Conservation (phyloP, 75 land plant genomes). For the Cunninghamia lanceolata region DNA sequence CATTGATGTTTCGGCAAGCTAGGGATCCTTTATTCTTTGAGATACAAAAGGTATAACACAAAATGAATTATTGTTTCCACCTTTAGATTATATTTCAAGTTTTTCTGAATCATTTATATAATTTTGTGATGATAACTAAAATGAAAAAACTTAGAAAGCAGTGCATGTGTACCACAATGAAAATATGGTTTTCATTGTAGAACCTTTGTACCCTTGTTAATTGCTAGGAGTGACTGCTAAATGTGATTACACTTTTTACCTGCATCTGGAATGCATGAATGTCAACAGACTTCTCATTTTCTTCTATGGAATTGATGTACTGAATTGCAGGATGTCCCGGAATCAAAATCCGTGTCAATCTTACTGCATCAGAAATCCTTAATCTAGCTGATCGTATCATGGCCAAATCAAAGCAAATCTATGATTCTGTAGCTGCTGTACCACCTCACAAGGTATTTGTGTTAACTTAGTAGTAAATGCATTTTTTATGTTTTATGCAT, state of each 20-base stretch:
- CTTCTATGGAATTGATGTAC: not conserved
- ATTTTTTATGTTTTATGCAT: slow-evolving; percentile 1
- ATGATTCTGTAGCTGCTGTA: slow-evolving; percentile 77
- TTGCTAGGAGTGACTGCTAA: not conserved
- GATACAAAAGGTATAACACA: not conserved
- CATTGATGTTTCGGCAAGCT: not conserved
- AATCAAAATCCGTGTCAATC: slow-evolving; percentile 34
- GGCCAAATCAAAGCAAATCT: slow-evolving; percentile 62
- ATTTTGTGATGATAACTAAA: not conserved
- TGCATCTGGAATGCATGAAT: not conserved
- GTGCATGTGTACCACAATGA: not conserved
- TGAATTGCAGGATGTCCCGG: slow-evolving; percentile 39
- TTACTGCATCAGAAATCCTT: slow-evolving; percentile 63
- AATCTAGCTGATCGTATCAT: slow-evolving; percentile 62
- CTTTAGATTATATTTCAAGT: not conserved
- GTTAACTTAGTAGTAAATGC: not conserved
- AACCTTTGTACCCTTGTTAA: not conserved
- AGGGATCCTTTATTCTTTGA: not conserved
- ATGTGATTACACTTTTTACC: not conserved
- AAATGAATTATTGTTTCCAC: not conserved
- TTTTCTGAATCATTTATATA: not conserved
- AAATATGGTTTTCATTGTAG: not conserved
- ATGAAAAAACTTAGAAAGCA: not conserved
- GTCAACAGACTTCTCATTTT: not conserved
- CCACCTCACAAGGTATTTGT: slow-evolving; percentile 72